Evolutionary conservation across 306 rosid species (phyloP).

Genomic region (Urtica urens): DNA sequence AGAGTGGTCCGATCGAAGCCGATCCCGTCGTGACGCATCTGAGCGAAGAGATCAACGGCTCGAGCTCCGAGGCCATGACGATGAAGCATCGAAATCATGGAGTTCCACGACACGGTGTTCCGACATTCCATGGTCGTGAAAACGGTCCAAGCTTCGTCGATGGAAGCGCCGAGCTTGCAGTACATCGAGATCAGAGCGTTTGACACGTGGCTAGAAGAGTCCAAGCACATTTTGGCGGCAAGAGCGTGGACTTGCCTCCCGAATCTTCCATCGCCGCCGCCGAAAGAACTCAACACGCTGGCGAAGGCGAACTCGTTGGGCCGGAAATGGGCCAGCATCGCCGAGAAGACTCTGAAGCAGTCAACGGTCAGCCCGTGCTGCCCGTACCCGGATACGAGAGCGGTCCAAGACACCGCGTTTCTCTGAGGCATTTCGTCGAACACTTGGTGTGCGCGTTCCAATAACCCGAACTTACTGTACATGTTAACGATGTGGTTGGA

Average conservation of each 20-base stretch:
- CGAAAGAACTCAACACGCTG: constrained; percentile 55
- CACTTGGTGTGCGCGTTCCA: constrained; percentile 34
- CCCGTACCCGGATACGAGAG: constrained; percentile 62
- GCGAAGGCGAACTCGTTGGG: constrained; percentile 79
- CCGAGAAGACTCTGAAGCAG: constrained; percentile 43
- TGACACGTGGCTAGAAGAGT: constrained; percentile 48
- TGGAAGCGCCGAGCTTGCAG: constrained; percentile 29
- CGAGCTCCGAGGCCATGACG: constrained; percentile 39
- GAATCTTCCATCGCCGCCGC: constrained; percentile 16
- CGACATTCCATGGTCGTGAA: constrained; percentile 46
- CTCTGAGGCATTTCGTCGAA: constrained; percentile 54
- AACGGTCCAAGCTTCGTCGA: constrained; percentile 50
- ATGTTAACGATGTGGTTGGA: constrained; percentile 63
- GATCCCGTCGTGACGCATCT: constrained; percentile 46
- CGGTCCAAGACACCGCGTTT: constrained; percentile 83
- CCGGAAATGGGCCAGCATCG: constrained; percentile 32
- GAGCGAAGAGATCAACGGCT: constrained; percentile 43
- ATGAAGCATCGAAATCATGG: constrained; percentile 75
- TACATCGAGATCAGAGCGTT: constrained; percentile 84
- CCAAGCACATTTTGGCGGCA: constrained; percentile 60
- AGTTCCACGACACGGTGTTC: constrained; percentile 73
- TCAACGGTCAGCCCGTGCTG: constrained; percentile 24
- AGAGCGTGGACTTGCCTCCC: constrained; percentile 78
- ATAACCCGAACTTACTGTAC: constrained; percentile 59
- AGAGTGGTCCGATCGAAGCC: constrained; percentile 62